A percentile compares a stretch with the other conserved stretches of the same genome.
Evolutionary conservation across 768 basidiomycete genomes (phyloP).

Genomic region (Paxillus rubicundulus): DNA sequence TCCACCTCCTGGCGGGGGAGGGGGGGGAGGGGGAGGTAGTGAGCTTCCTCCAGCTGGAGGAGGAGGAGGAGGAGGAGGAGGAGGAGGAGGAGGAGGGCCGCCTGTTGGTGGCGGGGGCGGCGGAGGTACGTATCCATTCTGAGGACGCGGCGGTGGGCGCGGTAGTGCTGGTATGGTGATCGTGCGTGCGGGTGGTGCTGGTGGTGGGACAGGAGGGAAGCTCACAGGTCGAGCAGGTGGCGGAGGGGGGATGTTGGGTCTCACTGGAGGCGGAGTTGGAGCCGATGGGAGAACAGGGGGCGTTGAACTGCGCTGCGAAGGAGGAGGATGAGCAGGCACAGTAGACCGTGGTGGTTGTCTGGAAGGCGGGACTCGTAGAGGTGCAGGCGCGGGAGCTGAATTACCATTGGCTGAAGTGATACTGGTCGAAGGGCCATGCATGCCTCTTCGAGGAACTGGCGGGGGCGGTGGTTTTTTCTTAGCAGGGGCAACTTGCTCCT

Average conservation of each 20-base stretch:
- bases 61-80: conserved; percentile 36
- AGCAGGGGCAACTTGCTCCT: conserved; percentile 39
- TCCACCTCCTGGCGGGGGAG: conserved; percentile 36
- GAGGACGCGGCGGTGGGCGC: conserved; percentile 34
- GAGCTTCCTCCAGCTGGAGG: conserved; percentile 33
- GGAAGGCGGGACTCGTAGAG: conserved; percentile 35
- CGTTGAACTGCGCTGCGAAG: conserved; percentile 29
- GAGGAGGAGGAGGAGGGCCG: conserved; percentile 29
- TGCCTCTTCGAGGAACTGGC: conserved; percentile 32
- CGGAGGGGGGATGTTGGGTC: conserved; percentile 26
- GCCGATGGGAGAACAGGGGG: conserved; percentile 24
- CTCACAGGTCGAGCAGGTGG: conserved; percentile 36
- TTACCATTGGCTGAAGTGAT: conserved; percentile 21
- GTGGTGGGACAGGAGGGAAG: conserved; percentile 32
- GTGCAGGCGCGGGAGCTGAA: conserved; percentile 27
- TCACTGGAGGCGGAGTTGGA: conserved; percentile 33
- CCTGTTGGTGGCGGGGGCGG: too few relatives aligned
- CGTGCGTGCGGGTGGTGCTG: conserved; percentile 24
- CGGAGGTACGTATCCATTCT: conserved; percentile 2
- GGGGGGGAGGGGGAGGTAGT: conserved; percentile 36
- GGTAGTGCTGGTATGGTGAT: conserved; percentile 37
- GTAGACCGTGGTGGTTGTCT: conserved; percentile 28
- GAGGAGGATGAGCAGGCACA: conserved; percentile 13
- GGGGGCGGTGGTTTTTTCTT: conserved; percentile 44
- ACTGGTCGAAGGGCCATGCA: conserved; percentile 26